Conservation (phyloP, 805 yeast genomes). For the Yarrowia sp. region DNA sequence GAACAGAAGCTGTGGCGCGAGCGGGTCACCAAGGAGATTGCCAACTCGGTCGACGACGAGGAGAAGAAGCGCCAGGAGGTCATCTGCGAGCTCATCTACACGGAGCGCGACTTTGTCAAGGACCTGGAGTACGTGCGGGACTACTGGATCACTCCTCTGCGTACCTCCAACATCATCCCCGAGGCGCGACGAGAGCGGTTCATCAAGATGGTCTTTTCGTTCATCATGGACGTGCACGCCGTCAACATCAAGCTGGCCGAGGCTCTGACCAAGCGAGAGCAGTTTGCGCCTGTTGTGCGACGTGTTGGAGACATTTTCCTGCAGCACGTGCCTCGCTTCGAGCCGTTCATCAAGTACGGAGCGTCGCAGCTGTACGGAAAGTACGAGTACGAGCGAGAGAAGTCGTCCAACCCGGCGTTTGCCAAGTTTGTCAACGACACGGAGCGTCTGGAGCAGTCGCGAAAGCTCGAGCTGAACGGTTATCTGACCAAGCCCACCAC, state of each 20-base stretch:
- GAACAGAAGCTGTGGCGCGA: slow-evolving; percentile 89
- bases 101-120: slow-evolving; percentile 93
- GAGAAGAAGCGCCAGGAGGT: slow-evolving; percentile 94
- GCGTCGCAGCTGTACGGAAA: slow-evolving; percentile 95
- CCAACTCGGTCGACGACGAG: slow-evolving; percentile 73
- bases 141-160: slow-evolving; percentile 86
- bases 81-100: slow-evolving; percentile 87
- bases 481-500: slow-evolving; percentile 94
- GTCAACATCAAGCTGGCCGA: slow-evolving; percentile 85
- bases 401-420: slow-evolving; percentile 82
- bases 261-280: slow-evolving; percentile 83
- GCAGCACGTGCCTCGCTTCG: slow-evolving; percentile 80
- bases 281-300: slow-evolving; percentile 76
- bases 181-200: slow-evolving; percentile 87
- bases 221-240: slow-evolving; percentile 80
- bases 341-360: slow-evolving; percentile 89
- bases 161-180: slow-evolving; percentile 84
- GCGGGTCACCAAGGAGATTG: slow-evolving; percentile 75
- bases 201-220: slow-evolving; percentile 86
- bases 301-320: slow-evolving; percentile 84
- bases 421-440: slow-evolving; percentile 92
- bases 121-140: slow-evolving; percentile 91
- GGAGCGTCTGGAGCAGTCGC: slow-evolving; percentile 76
- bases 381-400: slow-evolving; percentile 91
- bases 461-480: slow-evolving; percentile 88